These are phyloP conservation scores for Puccinia horiana DNA, from an alignment of 1,284 basidiomycete genomes.

Conservation along the genomic window DNA sequence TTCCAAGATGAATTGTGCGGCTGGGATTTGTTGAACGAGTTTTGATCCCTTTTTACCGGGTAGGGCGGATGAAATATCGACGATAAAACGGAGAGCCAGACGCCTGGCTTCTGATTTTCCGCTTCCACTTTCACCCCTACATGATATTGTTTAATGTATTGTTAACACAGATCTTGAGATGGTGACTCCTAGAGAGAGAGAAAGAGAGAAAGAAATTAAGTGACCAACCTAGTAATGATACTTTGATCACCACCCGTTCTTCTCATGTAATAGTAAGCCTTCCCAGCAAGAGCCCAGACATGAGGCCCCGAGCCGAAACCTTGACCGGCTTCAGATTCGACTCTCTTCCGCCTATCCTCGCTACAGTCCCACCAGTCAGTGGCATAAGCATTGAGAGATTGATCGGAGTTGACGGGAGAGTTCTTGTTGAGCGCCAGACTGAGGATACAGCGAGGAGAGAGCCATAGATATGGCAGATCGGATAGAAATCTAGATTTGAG, in stretches of 20 bases:
- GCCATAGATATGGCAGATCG: slow-evolving; percentile 69
- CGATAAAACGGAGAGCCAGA: slow-evolving; percentile 83
- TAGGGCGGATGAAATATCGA: slow-evolving; percentile 81
- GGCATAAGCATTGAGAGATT: slow-evolving; percentile 77
- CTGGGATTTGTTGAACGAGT: slow-evolving; percentile 78
- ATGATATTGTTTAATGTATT: not conserved
- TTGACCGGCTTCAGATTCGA: slow-evolving; percentile 51
- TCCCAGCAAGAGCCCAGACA: slow-evolving; percentile 83
- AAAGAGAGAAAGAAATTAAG: slow-evolving; percentile 6
- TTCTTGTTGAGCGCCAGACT: slow-evolving; percentile 88
- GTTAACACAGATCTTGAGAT: not conserved
- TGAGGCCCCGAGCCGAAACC: slow-evolving; percentile 64
- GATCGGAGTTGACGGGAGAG: slow-evolving; percentile 75
- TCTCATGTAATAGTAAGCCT: slow-evolving; percentile 94
- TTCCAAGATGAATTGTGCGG: slow-evolving; percentile 92
- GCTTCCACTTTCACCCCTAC: slow-evolving; percentile 86
- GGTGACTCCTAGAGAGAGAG: not conserved
- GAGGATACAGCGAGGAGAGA: slow-evolving; percentile 63
- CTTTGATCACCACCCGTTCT: slow-evolving; percentile 90
- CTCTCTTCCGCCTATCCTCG: slow-evolving; percentile 62
- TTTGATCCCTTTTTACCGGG: slow-evolving; percentile 93
- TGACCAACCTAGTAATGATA: slow-evolving; percentile 74
- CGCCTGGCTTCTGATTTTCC: slow-evolving; percentile 90
- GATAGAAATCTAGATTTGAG: slow-evolving; percentile 81
- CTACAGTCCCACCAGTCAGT: slow-evolving; percentile 68